Conservation (phyloP, 2,329 filamentous ascomycete species). For the Aspergillus viridinutans region DNA sequence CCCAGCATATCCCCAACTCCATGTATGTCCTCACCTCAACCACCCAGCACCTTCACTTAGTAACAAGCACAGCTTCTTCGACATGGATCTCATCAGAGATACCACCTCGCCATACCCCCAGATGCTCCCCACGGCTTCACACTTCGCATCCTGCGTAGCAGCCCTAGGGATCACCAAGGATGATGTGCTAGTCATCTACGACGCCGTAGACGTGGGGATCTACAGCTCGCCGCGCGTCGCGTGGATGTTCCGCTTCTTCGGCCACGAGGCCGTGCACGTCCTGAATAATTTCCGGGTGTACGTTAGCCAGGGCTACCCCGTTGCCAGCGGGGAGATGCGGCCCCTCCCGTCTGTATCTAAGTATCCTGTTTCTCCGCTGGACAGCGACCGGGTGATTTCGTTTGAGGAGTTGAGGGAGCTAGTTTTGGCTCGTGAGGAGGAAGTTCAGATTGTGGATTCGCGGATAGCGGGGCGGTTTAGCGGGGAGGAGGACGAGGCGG, state of each 20-base stretch:
- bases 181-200: slow-evolving; percentile 28
- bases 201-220: slow-evolving; percentile 23
- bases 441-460: slow-evolving; percentile 20
- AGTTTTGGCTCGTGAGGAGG: background rate
- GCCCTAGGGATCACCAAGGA: slow-evolving; percentile 17
- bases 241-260: slow-evolving; percentile 25
- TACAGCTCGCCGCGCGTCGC: slow-evolving; percentile 28
- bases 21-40: slow-evolving; percentile 12
- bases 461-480: slow-evolving; percentile 18
- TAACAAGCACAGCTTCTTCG: slow-evolving; percentile 21
- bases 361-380: slow-evolving; percentile 4
- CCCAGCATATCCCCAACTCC: slow-evolving; percentile 21
- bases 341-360: background rate
- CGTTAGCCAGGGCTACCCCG: slow-evolving; percentile 14
- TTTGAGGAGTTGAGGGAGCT: slow-evolving; percentile 15
- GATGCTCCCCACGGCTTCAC: slow-evolving; percentile 23
- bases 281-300: slow-evolving; percentile 29
- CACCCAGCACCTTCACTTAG: too few relatives aligned
- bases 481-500: slow-evolving; percentile 13
- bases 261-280: slow-evolving; percentile 24
- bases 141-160: slow-evolving; percentile 19
- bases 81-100: slow-evolving; percentile 24
- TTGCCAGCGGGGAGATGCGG: slow-evolving; percentile 7
- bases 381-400: slow-evolving; percentile 5
- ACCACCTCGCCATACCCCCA: slow-evolving; percentile 21